Conservation (phyloP, 2,329 filamentous ascomycete genomes). For the Fusarium udum region DNA sequence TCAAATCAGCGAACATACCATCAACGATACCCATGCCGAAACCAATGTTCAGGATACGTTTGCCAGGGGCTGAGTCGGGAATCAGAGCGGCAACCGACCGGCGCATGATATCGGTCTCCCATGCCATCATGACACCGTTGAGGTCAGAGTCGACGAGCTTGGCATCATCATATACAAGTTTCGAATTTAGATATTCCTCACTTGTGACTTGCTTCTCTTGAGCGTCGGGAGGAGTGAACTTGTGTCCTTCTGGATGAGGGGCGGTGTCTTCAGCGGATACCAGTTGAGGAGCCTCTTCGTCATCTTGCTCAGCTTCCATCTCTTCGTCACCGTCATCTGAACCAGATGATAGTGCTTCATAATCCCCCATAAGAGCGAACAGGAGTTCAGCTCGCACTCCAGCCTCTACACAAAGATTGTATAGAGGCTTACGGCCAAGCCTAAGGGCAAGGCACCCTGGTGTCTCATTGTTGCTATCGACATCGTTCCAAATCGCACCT, state of each 20-base stretch:
- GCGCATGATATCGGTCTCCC: slow-evolving; percentile 89
- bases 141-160: slow-evolving; percentile 77
- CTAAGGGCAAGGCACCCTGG: slow-evolving; percentile 85
- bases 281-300: slow-evolving; percentile 49
- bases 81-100: slow-evolving; percentile 76
- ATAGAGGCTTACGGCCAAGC: slow-evolving; percentile 75
- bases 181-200: slow-evolving; percentile 73
- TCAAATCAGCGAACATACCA: slow-evolving; percentile 74
- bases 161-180: slow-evolving; percentile 69
- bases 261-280: slow-evolving; percentile 44
- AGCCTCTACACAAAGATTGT: slow-evolving; percentile 85
- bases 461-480: slow-evolving; percentile 87
- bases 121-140: slow-evolving; percentile 94
- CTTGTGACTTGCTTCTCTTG: slow-evolving; percentile 65
- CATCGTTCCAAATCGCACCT: slow-evolving; percentile 97
- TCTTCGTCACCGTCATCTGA: slow-evolving; percentile 61
- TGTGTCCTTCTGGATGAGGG: slow-evolving; percentile 44
- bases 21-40: slow-evolving; percentile 94
- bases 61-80: slow-evolving; percentile 57
- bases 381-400: slow-evolving; percentile 91
- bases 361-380: slow-evolving; percentile 82
- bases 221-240: slow-evolving; percentile 49
- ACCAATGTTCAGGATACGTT: slow-evolving; percentile 83
- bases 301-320: slow-evolving; percentile 57
- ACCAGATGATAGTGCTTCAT: slow-evolving; percentile 74